phyloP scores from a whole-genome alignment of 2,329 filamentous ascomycete genomes.

The Colletotrichum godetiae region DNA sequence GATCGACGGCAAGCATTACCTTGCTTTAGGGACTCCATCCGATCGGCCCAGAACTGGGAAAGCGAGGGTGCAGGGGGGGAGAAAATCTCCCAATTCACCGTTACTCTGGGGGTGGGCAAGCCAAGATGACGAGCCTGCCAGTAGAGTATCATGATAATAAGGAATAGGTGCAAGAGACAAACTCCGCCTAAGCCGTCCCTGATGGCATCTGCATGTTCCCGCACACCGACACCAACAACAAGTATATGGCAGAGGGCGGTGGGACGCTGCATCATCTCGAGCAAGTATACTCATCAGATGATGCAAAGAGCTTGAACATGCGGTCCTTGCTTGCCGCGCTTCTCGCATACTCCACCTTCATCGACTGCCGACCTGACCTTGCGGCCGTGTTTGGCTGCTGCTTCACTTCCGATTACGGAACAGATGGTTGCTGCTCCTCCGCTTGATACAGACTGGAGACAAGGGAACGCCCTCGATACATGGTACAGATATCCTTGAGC shows the following conservation, averaged over 20 bases:
- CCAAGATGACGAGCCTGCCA: background rate
- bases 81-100: constrained; percentile 28
- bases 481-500: background rate
- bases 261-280: constrained; percentile 27
- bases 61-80: constrained; percentile 24
- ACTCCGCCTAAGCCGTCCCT: constrained; percentile 2
- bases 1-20: constrained; percentile 35
- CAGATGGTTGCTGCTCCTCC: background rate
- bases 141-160: background rate
- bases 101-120: constrained; percentile 23
- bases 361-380: background rate
- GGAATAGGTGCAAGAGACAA: background rate
- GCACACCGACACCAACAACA: constrained; percentile 17
- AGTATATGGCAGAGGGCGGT: constrained; percentile 13
- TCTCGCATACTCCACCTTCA: background rate
- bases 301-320: constrained; percentile 12
- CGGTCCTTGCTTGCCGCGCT: background rate
- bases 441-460: background rate
- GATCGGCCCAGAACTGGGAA: constrained; percentile 8
- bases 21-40: constrained; percentile 11
- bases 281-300: constrained; percentile 10
- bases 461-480: background rate
- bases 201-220: constrained; percentile 16
- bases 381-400: background rate
- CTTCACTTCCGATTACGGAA: background rate